A percentile compares a stretch with the other conserved stretches of the same genome.
These are phyloP conservation scores for Herpotrichia juniperi DNA, from an alignment of 2,329 filamentous ascomycete species.

Conservation along the genomic window DNA sequence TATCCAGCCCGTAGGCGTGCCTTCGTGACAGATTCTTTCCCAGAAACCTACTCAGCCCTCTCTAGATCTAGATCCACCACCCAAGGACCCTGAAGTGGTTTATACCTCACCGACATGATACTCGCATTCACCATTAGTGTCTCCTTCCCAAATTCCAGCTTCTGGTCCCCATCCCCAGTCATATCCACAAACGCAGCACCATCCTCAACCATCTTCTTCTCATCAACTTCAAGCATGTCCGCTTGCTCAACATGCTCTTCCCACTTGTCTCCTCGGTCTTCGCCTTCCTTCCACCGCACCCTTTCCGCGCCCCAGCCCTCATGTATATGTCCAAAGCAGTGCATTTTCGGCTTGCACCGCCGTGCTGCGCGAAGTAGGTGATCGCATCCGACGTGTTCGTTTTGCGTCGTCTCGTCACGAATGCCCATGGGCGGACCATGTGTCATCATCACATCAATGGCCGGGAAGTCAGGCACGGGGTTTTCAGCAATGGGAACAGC, in stretches of 20 bases:
- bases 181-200: constrained; percentile 39
- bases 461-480: constrained; percentile 52
- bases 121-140: constrained; percentile 65
- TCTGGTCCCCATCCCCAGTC: constrained; percentile 25
- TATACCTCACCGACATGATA: constrained; percentile 59
- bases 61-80: constrained; percentile 59
- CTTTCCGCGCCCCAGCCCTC: constrained; percentile 52
- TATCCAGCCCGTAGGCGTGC: no score
- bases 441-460: constrained; percentile 64
- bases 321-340: constrained; percentile 69
- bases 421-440: constrained; percentile 63
- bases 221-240: constrained; percentile 23
- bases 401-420: constrained; percentile 51
- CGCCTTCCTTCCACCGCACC: constrained; percentile 45
- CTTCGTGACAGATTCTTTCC: no score
- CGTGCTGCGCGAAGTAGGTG: constrained; percentile 59
- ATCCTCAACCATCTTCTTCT: constrained; percentile 22
- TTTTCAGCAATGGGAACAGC: constrained; percentile 37
- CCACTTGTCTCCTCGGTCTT: constrained; percentile 21
- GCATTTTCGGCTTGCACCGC: constrained; percentile 59
- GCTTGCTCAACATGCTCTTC: constrained; percentile 24
- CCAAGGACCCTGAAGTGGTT: constrained; percentile 60
- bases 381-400: constrained; percentile 58
- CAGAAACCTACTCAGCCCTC: no score
- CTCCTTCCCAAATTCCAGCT: constrained; percentile 54